Conservation (phyloP, 768 basidiomycete genomes). For the Amanita phalloides region DNA sequence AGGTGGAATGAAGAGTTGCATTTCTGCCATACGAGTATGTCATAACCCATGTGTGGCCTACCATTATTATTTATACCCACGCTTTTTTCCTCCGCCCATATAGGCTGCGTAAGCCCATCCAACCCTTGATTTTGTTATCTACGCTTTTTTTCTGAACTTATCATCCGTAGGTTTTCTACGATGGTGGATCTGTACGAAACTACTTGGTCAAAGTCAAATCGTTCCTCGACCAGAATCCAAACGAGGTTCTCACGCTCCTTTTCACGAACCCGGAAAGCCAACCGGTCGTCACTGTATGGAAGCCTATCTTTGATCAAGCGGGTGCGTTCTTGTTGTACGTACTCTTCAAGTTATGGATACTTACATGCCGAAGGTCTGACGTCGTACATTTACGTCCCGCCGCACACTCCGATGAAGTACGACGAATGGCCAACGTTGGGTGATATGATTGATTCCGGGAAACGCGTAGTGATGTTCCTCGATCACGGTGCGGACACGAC, state of each 20-base stretch:
- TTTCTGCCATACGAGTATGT: constrained; percentile 60
- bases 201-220: constrained; percentile 44
- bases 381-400: constrained; percentile 40
- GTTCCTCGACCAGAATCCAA: constrained; percentile 50
- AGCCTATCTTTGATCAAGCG: constrained; percentile 38
- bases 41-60: neutral
- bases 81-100: neutral
- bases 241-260: constrained; percentile 53
- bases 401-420: constrained; percentile 28
- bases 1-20: constrained; percentile 31
- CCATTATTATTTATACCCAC: neutral
- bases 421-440: constrained; percentile 57
- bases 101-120: constrained; percentile 24
- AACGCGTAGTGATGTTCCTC: constrained; percentile 52
- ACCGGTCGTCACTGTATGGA: constrained; percentile 37
- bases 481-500: constrained; percentile 35
- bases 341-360: neutral
- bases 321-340: constrained; percentile 19
- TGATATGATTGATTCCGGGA: constrained; percentile 47
- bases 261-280: constrained; percentile 58
- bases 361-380: constrained; percentile 24
- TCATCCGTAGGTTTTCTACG: constrained; percentile 29
- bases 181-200: constrained; percentile 37
- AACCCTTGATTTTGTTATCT: constrained; percentile 4
- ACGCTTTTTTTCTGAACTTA: neutral